phyloP scores from a whole-genome alignment of 768 basidiomycete species.

The Auricularia sp. region DNA sequence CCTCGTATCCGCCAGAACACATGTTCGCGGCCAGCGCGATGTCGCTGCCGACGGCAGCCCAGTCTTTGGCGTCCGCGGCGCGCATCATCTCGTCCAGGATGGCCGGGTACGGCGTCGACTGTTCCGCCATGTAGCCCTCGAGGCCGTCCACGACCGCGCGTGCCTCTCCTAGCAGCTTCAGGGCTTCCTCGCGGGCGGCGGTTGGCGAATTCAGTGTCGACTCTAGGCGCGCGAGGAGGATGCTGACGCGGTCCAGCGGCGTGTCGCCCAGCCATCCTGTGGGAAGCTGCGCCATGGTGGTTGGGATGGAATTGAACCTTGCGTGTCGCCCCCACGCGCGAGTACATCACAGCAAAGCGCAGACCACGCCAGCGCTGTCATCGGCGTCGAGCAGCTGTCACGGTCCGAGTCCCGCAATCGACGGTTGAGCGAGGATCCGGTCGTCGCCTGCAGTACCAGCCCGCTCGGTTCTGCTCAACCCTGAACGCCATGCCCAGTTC shows the following conservation, averaged over 20 bases:
- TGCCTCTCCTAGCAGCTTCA: neutral
- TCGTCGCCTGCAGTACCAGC: neutral
- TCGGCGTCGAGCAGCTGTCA: no score
- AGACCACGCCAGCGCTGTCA: no score
- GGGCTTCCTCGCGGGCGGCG: neutral
- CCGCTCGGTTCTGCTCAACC: neutral
- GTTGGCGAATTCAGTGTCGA: neutral
- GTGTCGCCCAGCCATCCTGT: neutral
- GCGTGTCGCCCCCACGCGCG: no score
- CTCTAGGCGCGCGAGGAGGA: neutral
- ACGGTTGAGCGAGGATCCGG: no score
- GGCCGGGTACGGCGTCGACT: neutral
- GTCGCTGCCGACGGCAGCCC: neutral
- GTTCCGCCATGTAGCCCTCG: neutral
- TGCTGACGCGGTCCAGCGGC: neutral
- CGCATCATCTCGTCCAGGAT: neutral
- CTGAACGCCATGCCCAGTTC: neutral
- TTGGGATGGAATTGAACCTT: no score
- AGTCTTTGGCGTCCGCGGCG: neutral
- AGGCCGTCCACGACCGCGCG: neutral
- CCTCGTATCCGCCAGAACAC: neutral
- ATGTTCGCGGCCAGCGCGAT: neutral
- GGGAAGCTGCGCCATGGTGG: no score
- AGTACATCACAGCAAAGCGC: no score
- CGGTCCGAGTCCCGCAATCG: no score